Base-by-base conservation (phyloP, 768 basidiomycete species). In the Tylopilus balloui region DNA sequence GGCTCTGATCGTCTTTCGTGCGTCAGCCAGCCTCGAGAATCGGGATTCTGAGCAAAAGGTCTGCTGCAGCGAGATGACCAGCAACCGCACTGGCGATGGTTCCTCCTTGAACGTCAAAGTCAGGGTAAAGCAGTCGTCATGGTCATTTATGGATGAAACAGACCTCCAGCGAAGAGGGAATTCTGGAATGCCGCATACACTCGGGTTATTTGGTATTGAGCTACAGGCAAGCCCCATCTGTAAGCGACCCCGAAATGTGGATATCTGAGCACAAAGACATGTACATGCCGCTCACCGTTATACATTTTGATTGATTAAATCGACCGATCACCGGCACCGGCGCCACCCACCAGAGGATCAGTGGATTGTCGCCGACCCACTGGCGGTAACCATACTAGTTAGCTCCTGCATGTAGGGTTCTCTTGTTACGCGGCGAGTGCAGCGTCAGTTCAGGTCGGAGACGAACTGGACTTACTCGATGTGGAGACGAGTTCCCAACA, bases 111-210 rank as follows among this genome's bases (percentile, higher is more conserved):
- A 21, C 19, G 17, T n/a, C 13, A 11, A 23, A 4, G 31, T 45
- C 28, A 29, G 23, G 28, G 4, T 17, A 4, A 13, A 20, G 38
- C 19, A 36, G 35, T 20, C 29, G 9, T 13, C 9, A 44, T 48
- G 6, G 23, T 13, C 23, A 20, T 15, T 19, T 6, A 15, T 28
- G 15, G 42, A 42, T 6, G 29, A 31, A 29, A 52, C 60, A 23
- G 34, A 81, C 81, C 81, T 55, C 81, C 81, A 25, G 76, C 78
- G 50, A 83, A 76, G 34, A 45, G 43, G 29, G 28, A 29, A 27
- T 39, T 19, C 29, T 8, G n/a, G 27, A 55, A 49, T 19, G 12
- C 3, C 32, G n/a, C n/a, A n/a, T n/a, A 31, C 24, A 8, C n/a
- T 35, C 14, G 8, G 34, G 19, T 10, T 36, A 36, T 36, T 36